Percentiles rank a stretch among this genome's conserved stretches.
Conservation (phyloP, 1,284 basidiomycete species). For the Singerocomus inundabilis region DNA sequence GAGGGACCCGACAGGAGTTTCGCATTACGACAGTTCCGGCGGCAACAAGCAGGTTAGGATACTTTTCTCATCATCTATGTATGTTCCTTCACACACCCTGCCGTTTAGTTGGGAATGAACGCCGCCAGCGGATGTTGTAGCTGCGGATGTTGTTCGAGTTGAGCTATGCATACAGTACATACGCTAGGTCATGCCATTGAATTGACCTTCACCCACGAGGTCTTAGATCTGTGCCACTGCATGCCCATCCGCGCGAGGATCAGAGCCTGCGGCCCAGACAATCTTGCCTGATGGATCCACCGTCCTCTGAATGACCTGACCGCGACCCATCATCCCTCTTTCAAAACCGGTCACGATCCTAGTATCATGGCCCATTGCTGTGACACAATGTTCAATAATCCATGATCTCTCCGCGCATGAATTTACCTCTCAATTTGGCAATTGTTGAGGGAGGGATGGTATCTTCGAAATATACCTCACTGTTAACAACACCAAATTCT, state of each 20-base stretch:
- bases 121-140: conserved; percentile 67
- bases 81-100: conserved; percentile 15
- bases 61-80: background rate
- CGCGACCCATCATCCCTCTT: conserved; percentile 83
- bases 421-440: conserved; percentile 57
- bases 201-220: conserved; percentile 3
- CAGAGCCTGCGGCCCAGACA: conserved; percentile 89
- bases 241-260: conserved; percentile 85
- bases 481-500: conserved; percentile 68
- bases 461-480: conserved; percentile 87
- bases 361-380: conserved; percentile 87
- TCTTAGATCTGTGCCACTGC: conserved; percentile 80
- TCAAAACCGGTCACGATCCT: conserved; percentile 59
- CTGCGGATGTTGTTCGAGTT: background rate
- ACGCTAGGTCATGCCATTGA: background rate
- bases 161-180: conserved; percentile 1
- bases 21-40: conserved; percentile 77
- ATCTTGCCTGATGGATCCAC: conserved; percentile 59
- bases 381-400: conserved; percentile 5
- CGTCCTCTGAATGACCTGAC: conserved; percentile 86
- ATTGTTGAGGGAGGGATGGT: conserved; percentile 67
- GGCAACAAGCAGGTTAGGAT: conserved; percentile 61
- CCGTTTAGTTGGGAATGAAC: conserved; percentile 59
- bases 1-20: conserved; percentile 79
- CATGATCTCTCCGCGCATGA: conserved; percentile 2